These are phyloP conservation scores for Talaromyces ruber DNA, from an alignment of 495 filamentous ascomycete genomes.

Conservation along the genomic window DNA sequence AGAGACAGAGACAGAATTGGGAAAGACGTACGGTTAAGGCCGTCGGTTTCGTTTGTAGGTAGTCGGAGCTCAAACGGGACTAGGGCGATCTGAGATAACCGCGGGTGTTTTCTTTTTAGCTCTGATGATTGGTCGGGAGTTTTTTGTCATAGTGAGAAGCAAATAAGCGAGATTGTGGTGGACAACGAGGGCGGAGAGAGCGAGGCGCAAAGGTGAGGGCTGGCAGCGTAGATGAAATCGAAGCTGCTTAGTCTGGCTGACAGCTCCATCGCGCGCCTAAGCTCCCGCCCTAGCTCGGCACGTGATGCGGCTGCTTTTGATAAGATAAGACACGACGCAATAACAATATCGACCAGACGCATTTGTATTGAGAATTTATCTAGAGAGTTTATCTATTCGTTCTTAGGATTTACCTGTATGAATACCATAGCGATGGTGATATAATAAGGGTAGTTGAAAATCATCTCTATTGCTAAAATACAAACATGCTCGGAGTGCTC, in stretches of 20 bases:
- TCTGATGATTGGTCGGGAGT: neutral
- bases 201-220: neutral
- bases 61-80: neutral
- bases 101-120: neutral
- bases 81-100: conserved; percentile 1
- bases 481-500: neutral
- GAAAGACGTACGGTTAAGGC: neutral
- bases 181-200: neutral
- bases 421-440: neutral
- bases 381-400: no score
- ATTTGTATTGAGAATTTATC: no score
- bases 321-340: neutral
- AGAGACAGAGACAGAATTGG: neutral
- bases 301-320: neutral
- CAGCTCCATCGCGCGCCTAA: neutral
- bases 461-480: neutral
- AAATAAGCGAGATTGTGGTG: neutral
- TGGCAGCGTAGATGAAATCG: neutral
- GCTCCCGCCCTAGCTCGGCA: neutral
- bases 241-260: neutral
- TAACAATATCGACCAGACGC: no score
- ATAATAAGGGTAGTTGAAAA: neutral
- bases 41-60: neutral
- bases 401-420: no score
- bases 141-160: neutral